Evolutionary conservation across 768 basidiomycete species (phyloP), one percentile per base, ranked within the genome.

Genomic region (Tulasnella sp.): DNA sequence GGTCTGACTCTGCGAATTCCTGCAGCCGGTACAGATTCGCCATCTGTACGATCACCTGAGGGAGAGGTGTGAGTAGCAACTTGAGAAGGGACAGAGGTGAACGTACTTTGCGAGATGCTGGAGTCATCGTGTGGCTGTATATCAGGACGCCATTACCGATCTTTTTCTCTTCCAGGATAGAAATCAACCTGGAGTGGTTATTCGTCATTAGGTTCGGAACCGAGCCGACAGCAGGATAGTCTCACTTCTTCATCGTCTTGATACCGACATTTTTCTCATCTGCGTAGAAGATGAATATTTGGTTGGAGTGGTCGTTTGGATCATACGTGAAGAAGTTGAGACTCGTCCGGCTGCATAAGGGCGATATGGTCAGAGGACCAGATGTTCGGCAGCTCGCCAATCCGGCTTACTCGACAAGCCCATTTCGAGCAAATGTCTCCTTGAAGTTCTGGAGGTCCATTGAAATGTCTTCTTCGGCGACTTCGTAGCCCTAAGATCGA

Each of bases 191-290:
- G 81, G 4, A 1, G 64, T 37, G 14, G 22, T n/a, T 42, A 38
- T 14, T 17, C 14, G 52, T n/a, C 19, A 40, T 25, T 37, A 72
- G 67, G 22, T 58, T 54, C 36, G 37, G 58, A 36, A 7, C n/a
- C 15, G 31, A 38, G 70, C 49, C 25, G 0, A 58, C 14, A 38
- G 49, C 14, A 22, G 49, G 12, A 39, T 9, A 15, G 34, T 86
- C 91, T 74, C 82, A 97, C 97, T 95, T 97, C 85, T 96, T 87
- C 94, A 99, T 98, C 3, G 96, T 94, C 84, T 97, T 97, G 64
- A 99, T 95, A 77, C 96, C 94, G 8, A 99, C 97, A 80, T 93
- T 94, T 83, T 86, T 89, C 83, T 99, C 97, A 67, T 96, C 95
- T n/a, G 94, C 91, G 84, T 97, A 99, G 83, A 93, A 98, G 25